Evolutionary conservation across 805 yeast species (phyloP), one percentile per base, ranked within the genome.

Genomic region (Debaryomyces castellii): DNA sequence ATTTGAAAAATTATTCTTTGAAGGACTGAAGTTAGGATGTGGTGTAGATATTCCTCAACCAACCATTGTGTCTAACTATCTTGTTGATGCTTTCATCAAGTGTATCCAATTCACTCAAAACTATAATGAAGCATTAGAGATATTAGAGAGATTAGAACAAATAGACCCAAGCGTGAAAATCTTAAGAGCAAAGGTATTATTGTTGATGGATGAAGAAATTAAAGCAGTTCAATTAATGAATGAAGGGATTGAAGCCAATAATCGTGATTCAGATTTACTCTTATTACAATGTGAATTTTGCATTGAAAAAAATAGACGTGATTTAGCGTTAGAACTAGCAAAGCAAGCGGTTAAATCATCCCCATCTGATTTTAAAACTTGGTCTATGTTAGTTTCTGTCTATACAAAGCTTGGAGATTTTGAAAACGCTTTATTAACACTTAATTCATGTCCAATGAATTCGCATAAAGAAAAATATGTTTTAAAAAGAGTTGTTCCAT

Each of bases 401-500:
- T 86, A 87, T 61, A 79, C 86, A 33, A 75, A 76, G 38, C 59
- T 80, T 42, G 82, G 81, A 22, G 84, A 85, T 62, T 80, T 81
- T 59, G 91, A 86, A 59, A 78, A 84, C 53, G 87, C 94, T 1
- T 69, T 87, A 43, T 65, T 86, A 46, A 80, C 90, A 1, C 71
- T 87, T 52, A 87, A 87, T 56, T 82, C 92, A 12, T 85, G 91
- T 57, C 95, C 95, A 20, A 85, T 87, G 89, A 83, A 83, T 44
- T 79, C 86, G 9, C 81, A 82, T 56, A 83, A 81, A 58, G 94
- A 87, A 54, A 78, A 78, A 50, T 86, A 73, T 59, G 71, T 75
- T 18, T 72, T 85, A 54, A 80, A 77, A 58, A 71, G 94, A 55
- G 75, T 83, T 4, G 78, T 79, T 9, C 77, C 80, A 22, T 76